Evolutionary conservation across 2,329 filamentous ascomycete species (phyloP).

Genomic region (Epichloe brachyelytri): DNA sequence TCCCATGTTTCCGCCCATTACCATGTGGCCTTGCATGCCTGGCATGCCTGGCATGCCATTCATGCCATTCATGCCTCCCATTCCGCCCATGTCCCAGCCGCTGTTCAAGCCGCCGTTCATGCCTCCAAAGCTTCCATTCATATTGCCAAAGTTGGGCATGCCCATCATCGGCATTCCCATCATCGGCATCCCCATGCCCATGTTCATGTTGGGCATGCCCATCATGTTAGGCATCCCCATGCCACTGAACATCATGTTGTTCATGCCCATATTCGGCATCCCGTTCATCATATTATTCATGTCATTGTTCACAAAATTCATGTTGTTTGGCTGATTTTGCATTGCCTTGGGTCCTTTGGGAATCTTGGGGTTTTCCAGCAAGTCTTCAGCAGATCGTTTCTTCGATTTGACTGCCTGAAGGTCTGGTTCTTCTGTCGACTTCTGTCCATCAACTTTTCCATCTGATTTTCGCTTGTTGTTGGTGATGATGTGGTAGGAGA

Average conservation of each 20-base stretch:
- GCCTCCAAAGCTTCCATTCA: conserved; percentile 7
- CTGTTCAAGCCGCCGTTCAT: conserved; percentile 4
- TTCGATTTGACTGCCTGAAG: conserved; percentile 36
- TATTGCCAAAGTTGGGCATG: conserved; percentile 10
- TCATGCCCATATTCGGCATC: conserved; percentile 24
- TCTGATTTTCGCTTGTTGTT: conserved; percentile 13
- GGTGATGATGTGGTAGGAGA: conserved; percentile 18
- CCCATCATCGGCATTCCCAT: conserved; percentile 17
- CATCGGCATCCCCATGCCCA: conserved; percentile 16
- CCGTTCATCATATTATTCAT: conserved; percentile 30
- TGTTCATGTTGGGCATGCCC: conserved; percentile 20
- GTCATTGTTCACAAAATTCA: conserved; percentile 27
- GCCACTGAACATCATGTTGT: conserved; percentile 12
- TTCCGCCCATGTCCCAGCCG: conserved; percentile 10
- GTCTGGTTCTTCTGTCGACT: conserved; percentile 16
- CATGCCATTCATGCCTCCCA: conserved; percentile 13
- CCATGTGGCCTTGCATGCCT: conserved; percentile 10
- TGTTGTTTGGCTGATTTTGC: conserved; percentile 38
- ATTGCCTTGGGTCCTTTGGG: conserved; percentile 54
- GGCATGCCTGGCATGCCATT: conserved; percentile 20
- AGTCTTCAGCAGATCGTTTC: conserved; percentile 74
- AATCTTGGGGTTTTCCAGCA: conserved; percentile 49
- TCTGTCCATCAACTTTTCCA: conserved; percentile 23
- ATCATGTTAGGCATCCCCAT: conserved; percentile 20
- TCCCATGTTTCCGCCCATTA: conserved; percentile 10